phyloP scores from a whole-genome alignment of 148 eudicot species.

The Nepenthes mirabilis region DNA sequence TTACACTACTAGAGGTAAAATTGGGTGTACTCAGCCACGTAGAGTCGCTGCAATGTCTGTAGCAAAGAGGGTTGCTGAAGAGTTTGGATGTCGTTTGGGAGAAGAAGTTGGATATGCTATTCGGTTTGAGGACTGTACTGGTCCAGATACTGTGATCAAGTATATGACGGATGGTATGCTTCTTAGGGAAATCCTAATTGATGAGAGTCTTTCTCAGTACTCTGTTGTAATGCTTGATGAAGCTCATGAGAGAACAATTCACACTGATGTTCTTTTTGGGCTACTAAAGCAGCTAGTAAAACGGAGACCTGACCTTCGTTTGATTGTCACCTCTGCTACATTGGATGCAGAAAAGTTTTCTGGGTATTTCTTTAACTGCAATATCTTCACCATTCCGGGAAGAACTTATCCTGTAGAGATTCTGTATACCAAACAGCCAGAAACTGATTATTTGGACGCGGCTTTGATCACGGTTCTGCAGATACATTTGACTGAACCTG shows the following conservation, averaged over 20 bases:
- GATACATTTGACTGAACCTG: slow-evolving; percentile 87
- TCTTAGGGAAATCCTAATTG: slow-evolving; percentile 68
- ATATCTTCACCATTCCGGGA: slow-evolving; percentile 83
- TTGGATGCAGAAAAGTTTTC: slow-evolving; percentile 90
- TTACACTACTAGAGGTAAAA: slow-evolving; percentile 78
- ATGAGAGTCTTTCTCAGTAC: slow-evolving; percentile 66
- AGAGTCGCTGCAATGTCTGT: slow-evolving; percentile 98
- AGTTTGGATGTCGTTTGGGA: slow-evolving; percentile 92
- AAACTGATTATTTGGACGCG: slow-evolving; percentile 76
- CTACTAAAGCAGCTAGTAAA: slow-evolving; percentile 54
- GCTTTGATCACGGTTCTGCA: slow-evolving; percentile 75
- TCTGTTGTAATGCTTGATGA: slow-evolving; percentile 96
- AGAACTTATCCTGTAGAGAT: slow-evolving; percentile 81
- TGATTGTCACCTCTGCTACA: slow-evolving; percentile 93
- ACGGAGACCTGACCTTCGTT: slow-evolving; percentile 72
- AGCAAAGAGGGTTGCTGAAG: slow-evolving; percentile 95
- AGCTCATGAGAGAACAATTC: slow-evolving; percentile 93
- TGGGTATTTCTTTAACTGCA: slow-evolving; percentile 73
- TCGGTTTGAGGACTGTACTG: slow-evolving; percentile 91
- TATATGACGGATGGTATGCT: slow-evolving; percentile 99
- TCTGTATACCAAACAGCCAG: slow-evolving; percentile 76
- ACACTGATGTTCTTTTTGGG: slow-evolving; percentile 92
- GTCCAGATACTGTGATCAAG: slow-evolving; percentile 88
- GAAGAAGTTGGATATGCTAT: slow-evolving; percentile 97
- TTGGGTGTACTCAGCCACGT: slow-evolving; percentile 97